phyloP scores from a whole-genome alignment of 148 eudicot species.

The Amaranthus hypochondriacus region DNA sequence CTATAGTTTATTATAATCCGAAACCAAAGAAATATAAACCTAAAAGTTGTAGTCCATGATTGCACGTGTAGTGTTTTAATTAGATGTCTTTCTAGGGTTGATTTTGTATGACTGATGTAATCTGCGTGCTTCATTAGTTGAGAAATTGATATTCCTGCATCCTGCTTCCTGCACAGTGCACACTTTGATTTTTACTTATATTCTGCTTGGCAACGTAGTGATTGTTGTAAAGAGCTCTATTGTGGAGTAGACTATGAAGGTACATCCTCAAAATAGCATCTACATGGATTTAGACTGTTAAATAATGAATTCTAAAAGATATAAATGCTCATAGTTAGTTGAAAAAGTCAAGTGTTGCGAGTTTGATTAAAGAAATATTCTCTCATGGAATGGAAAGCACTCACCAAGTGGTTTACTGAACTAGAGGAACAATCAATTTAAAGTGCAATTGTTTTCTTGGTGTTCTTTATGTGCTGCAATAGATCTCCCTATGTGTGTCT shows the following conservation, averaged over 20 bases:
- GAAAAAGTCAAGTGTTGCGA: too few relatives aligned
- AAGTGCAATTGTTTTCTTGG: not conserved
- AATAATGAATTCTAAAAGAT: too few relatives aligned
- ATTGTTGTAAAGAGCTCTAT: not conserved
- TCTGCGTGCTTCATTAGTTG: not conserved
- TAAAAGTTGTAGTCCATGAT: too few relatives aligned
- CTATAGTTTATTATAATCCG: too few relatives aligned
- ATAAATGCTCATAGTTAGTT: too few relatives aligned
- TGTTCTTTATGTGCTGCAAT: not conserved
- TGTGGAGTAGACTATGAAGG: not conserved
- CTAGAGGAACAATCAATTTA: not conserved
- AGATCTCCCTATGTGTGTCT: not conserved
- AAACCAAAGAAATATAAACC: too few relatives aligned
- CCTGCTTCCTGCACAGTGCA: not conserved
- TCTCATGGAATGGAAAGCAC: not conserved
- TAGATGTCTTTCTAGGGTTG: too few relatives aligned
- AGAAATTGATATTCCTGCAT: not conserved
- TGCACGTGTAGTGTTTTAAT: not conserved
- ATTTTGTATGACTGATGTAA: not conserved
- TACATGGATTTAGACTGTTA: not conserved
- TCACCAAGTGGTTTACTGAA: not conserved
- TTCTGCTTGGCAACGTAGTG: not conserved
- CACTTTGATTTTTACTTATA: too few relatives aligned
- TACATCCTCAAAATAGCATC: not conserved
- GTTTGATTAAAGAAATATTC: too few relatives aligned